These are phyloP conservation scores for Dacryopinax spathularia DNA, from an alignment of 768 basidiomycete species.

Conservation along the genomic window DNA sequence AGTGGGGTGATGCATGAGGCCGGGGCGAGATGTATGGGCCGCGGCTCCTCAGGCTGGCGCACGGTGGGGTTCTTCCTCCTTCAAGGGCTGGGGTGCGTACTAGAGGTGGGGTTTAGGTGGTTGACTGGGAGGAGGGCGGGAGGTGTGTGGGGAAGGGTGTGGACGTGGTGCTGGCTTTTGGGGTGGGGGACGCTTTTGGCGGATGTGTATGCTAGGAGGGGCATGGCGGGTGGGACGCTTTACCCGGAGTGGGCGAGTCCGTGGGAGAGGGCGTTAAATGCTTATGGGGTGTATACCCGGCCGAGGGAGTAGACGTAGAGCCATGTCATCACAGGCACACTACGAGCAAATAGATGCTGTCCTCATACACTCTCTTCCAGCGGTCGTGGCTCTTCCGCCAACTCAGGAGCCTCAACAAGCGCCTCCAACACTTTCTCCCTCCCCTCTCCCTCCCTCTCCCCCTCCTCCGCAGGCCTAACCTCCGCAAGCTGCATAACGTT, in stretches of 20 bases:
- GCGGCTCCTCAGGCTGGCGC: constrained; percentile 37
- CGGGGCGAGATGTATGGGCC: constrained; percentile 47
- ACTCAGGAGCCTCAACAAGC: neutral
- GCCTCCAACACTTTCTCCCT: neutral
- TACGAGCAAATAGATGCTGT: neutral
- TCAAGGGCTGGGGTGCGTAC: constrained; percentile 47
- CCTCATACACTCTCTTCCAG: neutral
- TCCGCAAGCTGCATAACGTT: constrained; percentile 64
- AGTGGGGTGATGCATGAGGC: constrained; percentile 66
- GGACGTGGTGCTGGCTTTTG: constrained; percentile 34
- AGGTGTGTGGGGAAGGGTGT: constrained; percentile 45
- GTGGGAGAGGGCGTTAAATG: neutral
- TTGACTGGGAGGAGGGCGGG: constrained; percentile 45
- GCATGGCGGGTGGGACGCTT: neutral
- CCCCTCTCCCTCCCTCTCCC: constrained; percentile 1
- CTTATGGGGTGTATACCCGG: neutral
- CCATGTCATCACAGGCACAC: neutral
- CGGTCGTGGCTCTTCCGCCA: neutral
- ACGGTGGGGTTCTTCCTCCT: constrained; percentile 49
- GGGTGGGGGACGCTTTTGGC: neutral
- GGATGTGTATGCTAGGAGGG: too few species aligned
- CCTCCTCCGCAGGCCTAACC: constrained; percentile 28
- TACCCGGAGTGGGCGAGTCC: constrained; percentile 1
- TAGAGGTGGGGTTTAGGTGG: constrained; percentile 47
- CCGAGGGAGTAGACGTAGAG: neutral